A percentile compares a stretch with the other conserved stretches of the same genome.
Conservation (phyloP, 202 grass and related monocot genomes). For the Eragrostis tef region DNA sequence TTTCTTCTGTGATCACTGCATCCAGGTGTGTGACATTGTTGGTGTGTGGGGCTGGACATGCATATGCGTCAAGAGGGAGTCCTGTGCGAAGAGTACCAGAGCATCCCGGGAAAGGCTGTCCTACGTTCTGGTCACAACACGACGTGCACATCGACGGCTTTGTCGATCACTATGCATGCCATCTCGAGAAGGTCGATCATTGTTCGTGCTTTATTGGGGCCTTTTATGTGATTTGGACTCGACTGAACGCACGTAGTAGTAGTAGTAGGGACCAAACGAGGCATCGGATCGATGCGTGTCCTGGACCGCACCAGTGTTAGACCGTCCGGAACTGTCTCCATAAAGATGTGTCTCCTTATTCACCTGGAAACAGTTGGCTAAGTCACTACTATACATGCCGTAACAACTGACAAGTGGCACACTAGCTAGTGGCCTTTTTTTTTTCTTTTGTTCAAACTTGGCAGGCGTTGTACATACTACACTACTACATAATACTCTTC, state of each 20-base stretch:
- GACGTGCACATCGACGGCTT: conserved; percentile 22
- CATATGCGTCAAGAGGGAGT: not conserved
- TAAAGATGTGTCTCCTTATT: conserved; percentile 13
- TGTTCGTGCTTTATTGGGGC: not conserved
- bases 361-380: not conserved
- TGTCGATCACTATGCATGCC: not conserved
- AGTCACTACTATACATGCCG: too few relatives aligned
- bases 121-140: not conserved
- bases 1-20: not conserved
- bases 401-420: not conserved
- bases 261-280: not conserved
- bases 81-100: too few relatives aligned
- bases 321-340: conserved; percentile 13
- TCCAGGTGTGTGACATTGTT: not conserved
- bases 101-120: not conserved
- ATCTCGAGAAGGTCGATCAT: not conserved
- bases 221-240: conserved; percentile 5
- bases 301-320: conserved; percentile 6
- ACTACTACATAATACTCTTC: too few relatives aligned
- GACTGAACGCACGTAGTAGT: conserved; percentile 8
- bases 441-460: too few relatives aligned
- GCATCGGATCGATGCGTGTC: not conserved
- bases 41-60: not conserved
- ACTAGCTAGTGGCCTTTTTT: too few relatives aligned
- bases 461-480: too few relatives aligned